These are phyloP conservation scores for Monilinia fructicola DNA, from an alignment of 2,329 filamentous ascomycete species.

Conservation along the genomic window DNA sequence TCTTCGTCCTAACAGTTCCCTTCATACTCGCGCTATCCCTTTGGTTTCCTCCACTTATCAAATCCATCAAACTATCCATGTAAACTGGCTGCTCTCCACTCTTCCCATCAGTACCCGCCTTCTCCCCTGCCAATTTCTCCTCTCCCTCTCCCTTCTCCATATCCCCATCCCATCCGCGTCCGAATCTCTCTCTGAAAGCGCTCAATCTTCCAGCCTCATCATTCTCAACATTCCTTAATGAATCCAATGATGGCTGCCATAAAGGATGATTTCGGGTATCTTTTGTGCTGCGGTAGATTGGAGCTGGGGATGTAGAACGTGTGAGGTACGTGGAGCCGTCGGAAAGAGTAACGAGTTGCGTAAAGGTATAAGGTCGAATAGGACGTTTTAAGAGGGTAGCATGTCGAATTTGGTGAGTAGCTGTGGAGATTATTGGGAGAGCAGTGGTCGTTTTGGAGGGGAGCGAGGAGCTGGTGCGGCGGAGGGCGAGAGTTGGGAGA, in stretches of 20 bases:
- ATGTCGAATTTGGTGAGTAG: constrained; percentile 52
- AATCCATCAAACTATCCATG: constrained; percentile 54
- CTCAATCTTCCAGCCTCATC: constrained; percentile 90
- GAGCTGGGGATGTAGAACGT: constrained; percentile 71
- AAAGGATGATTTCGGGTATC: constrained; percentile 86
- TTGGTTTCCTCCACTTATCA: constrained; percentile 48
- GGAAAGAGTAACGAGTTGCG: constrained; percentile 87
- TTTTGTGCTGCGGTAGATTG: constrained; percentile 63
- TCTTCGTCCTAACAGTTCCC: constrained; percentile 29
- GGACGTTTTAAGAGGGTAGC: constrained; percentile 84
- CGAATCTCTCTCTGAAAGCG: constrained; percentile 83
- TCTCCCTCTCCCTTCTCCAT: constrained; percentile 43
- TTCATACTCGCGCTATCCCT: constrained; percentile 34
- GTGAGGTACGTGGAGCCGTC: constrained; percentile 84
- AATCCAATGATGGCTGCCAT: constrained; percentile 85
- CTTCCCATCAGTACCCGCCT: constrained; percentile 38
- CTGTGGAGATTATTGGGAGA: neutral
- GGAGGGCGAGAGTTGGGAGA: constrained; percentile 30
- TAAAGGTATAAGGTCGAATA: constrained; percentile 93
- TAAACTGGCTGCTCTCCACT: constrained; percentile 40
- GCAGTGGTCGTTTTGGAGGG: neutral
- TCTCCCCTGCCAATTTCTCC: constrained; percentile 40
- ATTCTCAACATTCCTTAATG: constrained; percentile 83
- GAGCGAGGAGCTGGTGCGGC: constrained; percentile 27
- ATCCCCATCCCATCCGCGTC: constrained; percentile 85